These are phyloP conservation scores for Fraxinus greggii DNA, from an alignment of 305 asterid species.

Conservation along the genomic window DNA sequence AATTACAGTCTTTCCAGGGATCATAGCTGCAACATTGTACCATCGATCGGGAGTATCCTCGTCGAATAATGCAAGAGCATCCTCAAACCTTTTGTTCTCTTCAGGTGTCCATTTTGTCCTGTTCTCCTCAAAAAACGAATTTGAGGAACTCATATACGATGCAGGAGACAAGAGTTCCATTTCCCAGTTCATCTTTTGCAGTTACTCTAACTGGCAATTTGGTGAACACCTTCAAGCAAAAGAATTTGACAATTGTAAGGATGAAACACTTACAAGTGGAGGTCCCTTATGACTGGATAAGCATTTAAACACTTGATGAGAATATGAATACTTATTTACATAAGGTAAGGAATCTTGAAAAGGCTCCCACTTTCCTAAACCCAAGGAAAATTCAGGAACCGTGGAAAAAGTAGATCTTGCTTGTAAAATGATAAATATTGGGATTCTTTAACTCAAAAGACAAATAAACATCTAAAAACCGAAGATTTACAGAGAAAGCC, in stretches of 20 bases:
- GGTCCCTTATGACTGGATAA: constrained; percentile 24
- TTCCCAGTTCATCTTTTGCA: constrained; percentile 46
- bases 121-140: constrained; percentile 56
- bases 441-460: not conserved
- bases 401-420: constrained; percentile 42
- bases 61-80: constrained; percentile 78
- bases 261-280: constrained; percentile 22
- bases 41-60: constrained; percentile 87
- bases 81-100: constrained; percentile 81
- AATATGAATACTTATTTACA: constrained; percentile 58
- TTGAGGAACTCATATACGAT: constrained; percentile 34
- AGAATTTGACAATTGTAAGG: not conserved
- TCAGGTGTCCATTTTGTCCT: constrained; percentile 64
- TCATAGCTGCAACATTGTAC: constrained; percentile 84
- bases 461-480: constrained; percentile 3
- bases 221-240: not conserved
- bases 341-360: constrained; percentile 62
- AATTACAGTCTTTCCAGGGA: constrained; percentile 71
- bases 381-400: constrained; percentile 41
- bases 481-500: not conserved
- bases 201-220: not conserved
- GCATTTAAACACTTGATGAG: constrained; percentile 38
- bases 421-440: constrained; percentile 24
- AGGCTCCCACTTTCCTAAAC: constrained; percentile 58
- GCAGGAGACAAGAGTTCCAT: constrained; percentile 44